These are phyloP conservation scores for Gleditsia sinensis DNA, from an alignment of 306 rosid genomes.

Conservation along the genomic window DNA sequence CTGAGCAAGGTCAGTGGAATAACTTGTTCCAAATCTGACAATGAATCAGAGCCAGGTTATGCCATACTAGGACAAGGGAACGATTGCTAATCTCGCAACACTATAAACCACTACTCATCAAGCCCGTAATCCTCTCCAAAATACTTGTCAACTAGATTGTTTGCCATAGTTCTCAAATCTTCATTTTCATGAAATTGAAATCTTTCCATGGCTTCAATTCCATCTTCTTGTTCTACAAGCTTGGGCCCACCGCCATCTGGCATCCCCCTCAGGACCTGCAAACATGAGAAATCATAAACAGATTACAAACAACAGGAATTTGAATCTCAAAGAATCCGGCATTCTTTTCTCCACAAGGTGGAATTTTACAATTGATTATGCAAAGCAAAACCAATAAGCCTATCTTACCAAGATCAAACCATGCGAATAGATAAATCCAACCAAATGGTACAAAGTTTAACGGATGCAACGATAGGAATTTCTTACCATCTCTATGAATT, in stretches of 20 bases:
- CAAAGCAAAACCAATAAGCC: background rate
- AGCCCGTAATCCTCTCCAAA: conserved; percentile 93
- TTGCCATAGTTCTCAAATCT: conserved; percentile 90
- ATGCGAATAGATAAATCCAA: conserved; percentile 10
- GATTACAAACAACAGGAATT: background rate
- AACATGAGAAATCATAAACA: conserved; percentile 19
- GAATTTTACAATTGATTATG: background rate
- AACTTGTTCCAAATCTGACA: conserved; percentile 13
- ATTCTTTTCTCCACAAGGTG: background rate
- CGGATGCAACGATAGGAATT: conserved; percentile 24
- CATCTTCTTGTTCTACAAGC: conserved; percentile 89
- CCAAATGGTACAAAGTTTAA: conserved; percentile 14
- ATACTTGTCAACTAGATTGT: conserved; percentile 80
- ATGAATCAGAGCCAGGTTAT: conserved; percentile 11
- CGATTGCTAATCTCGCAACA: background rate
- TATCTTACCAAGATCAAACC: conserved; percentile 7
- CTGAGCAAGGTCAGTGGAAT: conserved; percentile 7
- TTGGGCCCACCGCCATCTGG: conserved; percentile 81
- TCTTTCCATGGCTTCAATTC: conserved; percentile 97
- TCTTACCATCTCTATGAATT: conserved; percentile 88
- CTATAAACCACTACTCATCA: conserved; percentile 47
- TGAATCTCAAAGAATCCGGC: conserved; percentile 11
- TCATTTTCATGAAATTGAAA: conserved; percentile 97
- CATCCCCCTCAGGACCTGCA: conserved; percentile 92
- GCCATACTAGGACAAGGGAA: background rate